Conservation (phyloP, 192 early-diverging fungal species). For the Umbelopsis ramanniana region DNA sequence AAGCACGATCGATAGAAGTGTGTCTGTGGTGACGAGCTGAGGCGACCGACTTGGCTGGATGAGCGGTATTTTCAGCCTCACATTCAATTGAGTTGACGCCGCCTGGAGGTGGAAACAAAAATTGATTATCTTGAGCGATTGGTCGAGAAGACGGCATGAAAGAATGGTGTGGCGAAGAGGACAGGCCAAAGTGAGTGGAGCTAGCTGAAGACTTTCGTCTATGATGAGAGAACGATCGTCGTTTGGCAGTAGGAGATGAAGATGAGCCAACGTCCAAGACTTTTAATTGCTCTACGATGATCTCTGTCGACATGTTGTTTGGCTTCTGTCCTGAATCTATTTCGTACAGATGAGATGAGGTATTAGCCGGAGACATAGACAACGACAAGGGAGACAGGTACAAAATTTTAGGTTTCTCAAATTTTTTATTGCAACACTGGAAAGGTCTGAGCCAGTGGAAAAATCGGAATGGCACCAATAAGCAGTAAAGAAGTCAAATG, state of each 20-base stretch:
- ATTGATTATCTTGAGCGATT: neutral
- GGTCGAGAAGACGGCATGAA: conserved; percentile 3
- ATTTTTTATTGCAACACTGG: neutral
- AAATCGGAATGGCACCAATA: too few relatives aligned
- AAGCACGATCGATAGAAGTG: conserved; percentile 16
- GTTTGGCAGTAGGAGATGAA: neutral
- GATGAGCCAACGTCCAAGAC: neutral
- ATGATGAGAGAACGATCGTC: conserved; percentile 18
- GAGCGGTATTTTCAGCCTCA: neutral
- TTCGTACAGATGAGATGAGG: conserved; percentile 5
- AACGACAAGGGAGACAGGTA: neutral
- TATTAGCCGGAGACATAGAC: neutral
- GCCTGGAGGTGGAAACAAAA: neutral
- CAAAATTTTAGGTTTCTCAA: neutral
- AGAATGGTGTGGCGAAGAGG: neutral
- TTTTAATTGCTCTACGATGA: conserved; percentile 1
- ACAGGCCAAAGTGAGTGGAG: neutral
- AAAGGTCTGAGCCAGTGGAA: too few relatives aligned
- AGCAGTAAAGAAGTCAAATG: too few relatives aligned
- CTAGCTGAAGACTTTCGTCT: conserved; percentile 10
- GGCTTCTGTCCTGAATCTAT: neutral
- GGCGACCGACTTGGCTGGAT: neutral
- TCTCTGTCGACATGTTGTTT: neutral
- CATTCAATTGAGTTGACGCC: neutral
- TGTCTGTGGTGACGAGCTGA: conserved; percentile 1